Evolutionary conservation across 2,329 filamentous ascomycete genomes (phyloP).

Genomic region (Stachybotrys elegans): DNA sequence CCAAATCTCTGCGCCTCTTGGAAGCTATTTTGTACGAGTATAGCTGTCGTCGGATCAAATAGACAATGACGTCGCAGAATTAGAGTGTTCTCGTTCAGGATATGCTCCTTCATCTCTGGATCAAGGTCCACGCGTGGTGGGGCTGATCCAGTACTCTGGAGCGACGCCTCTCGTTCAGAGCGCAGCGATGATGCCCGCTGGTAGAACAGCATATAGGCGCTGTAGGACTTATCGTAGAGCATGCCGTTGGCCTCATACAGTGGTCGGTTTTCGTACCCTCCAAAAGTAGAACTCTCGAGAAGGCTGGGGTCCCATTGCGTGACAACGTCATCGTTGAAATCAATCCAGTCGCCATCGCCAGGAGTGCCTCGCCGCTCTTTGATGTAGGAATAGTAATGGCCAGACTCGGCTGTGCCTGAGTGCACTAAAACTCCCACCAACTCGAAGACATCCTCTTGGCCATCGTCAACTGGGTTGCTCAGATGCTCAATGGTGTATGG

Average conservation of each 20-base stretch:
- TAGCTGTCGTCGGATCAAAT: conserved; percentile 66
- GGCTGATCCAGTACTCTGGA: conserved; percentile 20
- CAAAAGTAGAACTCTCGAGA: conserved; percentile 75
- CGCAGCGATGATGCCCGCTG: conserved; percentile 68
- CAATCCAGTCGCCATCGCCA: conserved; percentile 62
- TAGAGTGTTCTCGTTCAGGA: conserved; percentile 66
- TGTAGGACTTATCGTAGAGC: conserved; percentile 66
- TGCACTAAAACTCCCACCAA: conserved; percentile 94
- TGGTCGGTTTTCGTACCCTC: conserved; percentile 56
- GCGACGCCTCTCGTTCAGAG: conserved; percentile 42
- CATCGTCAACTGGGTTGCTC: conserved; percentile 52
- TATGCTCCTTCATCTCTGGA: conserved; percentile 47
- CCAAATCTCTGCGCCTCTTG: conserved; percentile 56
- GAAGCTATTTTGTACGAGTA: conserved; percentile 63
- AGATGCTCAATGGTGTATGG: conserved; percentile 87
- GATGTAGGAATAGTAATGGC: conserved; percentile 96
- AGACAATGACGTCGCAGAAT: conserved; percentile 74
- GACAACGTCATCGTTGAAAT: conserved; percentile 91
- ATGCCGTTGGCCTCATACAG: conserved; percentile 40
- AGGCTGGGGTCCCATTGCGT: conserved; percentile 66
- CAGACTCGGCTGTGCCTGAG: conserved; percentile 85
- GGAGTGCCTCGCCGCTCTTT: conserved; percentile 64
- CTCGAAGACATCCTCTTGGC: conserved; percentile 74
- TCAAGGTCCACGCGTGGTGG: conserved; percentile 41
- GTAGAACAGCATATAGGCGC: conserved; percentile 98